Percentiles rank a stretch among this genome's conserved stretches.
Conservation (phyloP, 768 basidiomycete species). For the Russula brevipes region DNA sequence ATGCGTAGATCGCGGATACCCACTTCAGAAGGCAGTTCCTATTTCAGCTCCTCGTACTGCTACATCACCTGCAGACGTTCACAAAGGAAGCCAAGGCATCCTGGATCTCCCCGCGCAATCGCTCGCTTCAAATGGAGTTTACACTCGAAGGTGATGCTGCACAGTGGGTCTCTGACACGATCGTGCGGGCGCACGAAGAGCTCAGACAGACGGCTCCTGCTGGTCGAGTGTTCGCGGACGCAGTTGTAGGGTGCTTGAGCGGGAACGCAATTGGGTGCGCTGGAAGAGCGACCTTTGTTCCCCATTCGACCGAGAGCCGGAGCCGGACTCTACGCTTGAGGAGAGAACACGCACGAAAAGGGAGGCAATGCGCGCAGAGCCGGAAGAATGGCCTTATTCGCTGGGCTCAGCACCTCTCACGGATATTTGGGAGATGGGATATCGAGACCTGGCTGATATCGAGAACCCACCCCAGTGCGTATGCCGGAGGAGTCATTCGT, state of each 20-base stretch:
- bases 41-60: slow-evolving; percentile 76
- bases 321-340: slow-evolving; percentile 50
- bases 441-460: slow-evolving; percentile 55
- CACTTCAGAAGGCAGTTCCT: slow-evolving; percentile 92
- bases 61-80: slow-evolving; percentile 69
- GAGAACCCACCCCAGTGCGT: slow-evolving; percentile 63
- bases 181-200: slow-evolving; percentile 48
- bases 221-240: slow-evolving; percentile 71
- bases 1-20: slow-evolving; percentile 72
- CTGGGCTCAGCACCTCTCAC: slow-evolving; percentile 68
- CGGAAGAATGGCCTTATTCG: slow-evolving; percentile 57
- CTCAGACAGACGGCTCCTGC: slow-evolving; percentile 73
- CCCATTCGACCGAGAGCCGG: slow-evolving; percentile 71
- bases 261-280: slow-evolving; percentile 85
- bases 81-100: slow-evolving; percentile 59
- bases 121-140: slow-evolving; percentile 80
- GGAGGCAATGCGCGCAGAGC: slow-evolving; percentile 50
- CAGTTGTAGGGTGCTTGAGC: slow-evolving; percentile 63
- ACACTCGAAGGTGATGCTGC: slow-evolving; percentile 61
- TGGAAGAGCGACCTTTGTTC: slow-evolving; percentile 85
- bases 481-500: not conserved
- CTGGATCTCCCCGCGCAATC: slow-evolving; percentile 62
- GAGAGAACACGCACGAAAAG: slow-evolving; percentile 54
- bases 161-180: slow-evolving; percentile 72
- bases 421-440: slow-evolving; percentile 83